Conservation (phyloP, 177 flowering plant species). For the Vitis hybrid region DNA sequence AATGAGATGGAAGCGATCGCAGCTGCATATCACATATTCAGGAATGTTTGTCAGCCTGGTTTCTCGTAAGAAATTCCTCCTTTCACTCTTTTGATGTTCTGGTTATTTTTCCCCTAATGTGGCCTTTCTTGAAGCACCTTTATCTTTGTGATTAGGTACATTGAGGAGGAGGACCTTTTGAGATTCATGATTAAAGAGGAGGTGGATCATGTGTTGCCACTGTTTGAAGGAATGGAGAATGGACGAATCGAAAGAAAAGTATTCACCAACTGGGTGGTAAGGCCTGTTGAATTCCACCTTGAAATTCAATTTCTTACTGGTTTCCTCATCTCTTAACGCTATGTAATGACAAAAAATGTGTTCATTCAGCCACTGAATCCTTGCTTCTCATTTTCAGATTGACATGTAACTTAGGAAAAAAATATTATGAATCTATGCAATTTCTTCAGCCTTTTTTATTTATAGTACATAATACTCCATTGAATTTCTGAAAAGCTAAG, state of each 20-base stretch:
- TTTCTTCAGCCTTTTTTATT: no score
- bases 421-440: no score
- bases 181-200: conserved; percentile 65
- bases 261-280: conserved; percentile 63
- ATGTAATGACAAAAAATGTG: background rate
- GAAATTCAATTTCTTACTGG: background rate
- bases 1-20: conserved; percentile 56
- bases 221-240: conserved; percentile 45
- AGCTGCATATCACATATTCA: conserved; percentile 50
- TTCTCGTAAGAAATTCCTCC: conserved; percentile 34
- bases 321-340: background rate
- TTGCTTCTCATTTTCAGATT: no score
- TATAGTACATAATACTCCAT: no score
- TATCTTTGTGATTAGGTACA: conserved; percentile 32
- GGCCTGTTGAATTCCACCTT: conserved; percentile 5
- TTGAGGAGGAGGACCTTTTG: conserved; percentile 59
- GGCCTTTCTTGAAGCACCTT: background rate
- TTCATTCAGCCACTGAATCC: no score
- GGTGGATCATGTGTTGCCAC: conserved; percentile 44
- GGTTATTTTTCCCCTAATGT: background rate
- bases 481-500: no score
- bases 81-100: background rate
- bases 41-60: conserved; percentile 48
- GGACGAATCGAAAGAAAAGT: conserved; percentile 40
- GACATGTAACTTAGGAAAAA: no score